Evolutionary conservation across 441 rosid genomes (phyloP).

Genomic region (Aquilaria agallochum): DNA sequence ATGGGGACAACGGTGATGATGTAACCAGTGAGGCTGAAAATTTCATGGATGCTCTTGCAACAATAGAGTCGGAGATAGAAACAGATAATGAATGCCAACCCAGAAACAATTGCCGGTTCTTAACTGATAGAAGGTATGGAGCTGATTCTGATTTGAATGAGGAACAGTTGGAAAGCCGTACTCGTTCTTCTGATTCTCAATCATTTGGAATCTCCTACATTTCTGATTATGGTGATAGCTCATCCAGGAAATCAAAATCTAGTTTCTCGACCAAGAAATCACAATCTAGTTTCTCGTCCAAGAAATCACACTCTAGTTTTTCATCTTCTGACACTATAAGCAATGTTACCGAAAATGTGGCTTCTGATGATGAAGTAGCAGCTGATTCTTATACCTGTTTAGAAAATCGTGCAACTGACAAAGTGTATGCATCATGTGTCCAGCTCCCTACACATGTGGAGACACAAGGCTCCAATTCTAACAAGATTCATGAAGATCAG

Average conservation of each 20-base stretch:
- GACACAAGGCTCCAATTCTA: slow-evolving; percentile 20
- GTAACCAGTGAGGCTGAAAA: slow-evolving; percentile 80
- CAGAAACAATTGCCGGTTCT: slow-evolving; percentile 26
- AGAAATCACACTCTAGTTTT: too few relatives aligned
- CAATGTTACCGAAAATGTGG: slow-evolving; percentile 42
- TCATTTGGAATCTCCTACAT: slow-evolving; percentile 59
- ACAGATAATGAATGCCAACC: slow-evolving; percentile 49
- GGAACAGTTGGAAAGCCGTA: slow-evolving; percentile 39
- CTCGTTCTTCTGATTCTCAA: slow-evolving; percentile 56
- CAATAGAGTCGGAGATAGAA: slow-evolving; percentile 89
- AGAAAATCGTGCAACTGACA: slow-evolving; percentile 24
- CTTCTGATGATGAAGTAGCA: slow-evolving; percentile 55
- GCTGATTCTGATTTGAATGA: slow-evolving; percentile 41
- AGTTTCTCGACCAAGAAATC: slow-evolving; percentile 18
- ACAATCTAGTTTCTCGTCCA: too few relatives aligned
- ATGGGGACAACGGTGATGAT: slow-evolving; percentile 71
- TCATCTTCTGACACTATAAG: slow-evolving; percentile 57
- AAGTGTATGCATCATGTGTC: slow-evolving; percentile 23
- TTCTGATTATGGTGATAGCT: slow-evolving; percentile 71
- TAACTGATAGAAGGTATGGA: slow-evolving; percentile 26
- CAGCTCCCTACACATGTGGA: slow-evolving; percentile 25
- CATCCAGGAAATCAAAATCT: slow-evolving; percentile 46
- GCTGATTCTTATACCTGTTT: slow-evolving; percentile 27
- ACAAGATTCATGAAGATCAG: slow-evolving; percentile 26
- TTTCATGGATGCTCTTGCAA: slow-evolving; percentile 86